Evolutionary conservation across 805 yeast genomes (phyloP), one percentile per base, ranked within the genome.

Genomic region (Alloascoidea africana): DNA sequence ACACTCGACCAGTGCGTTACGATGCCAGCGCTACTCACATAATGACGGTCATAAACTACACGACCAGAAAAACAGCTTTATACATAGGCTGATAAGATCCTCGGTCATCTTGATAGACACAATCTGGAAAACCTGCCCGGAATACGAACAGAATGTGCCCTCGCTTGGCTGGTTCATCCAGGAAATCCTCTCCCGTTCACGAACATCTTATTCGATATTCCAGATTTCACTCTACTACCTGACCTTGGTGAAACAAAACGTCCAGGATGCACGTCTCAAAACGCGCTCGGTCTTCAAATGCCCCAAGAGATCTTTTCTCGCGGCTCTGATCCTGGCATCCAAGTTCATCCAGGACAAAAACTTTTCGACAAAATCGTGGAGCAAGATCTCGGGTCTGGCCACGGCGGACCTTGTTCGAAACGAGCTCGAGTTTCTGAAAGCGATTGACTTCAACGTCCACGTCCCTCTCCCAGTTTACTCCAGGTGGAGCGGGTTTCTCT

Each of bases 281-380:
- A 32, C 27, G 39, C 46, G 16, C 37, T 18, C 35, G 17, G 38
- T 41, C 5, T 34, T 52, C 27, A 45, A 44, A 39, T 42, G 6
- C 38, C 45, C 33, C 35, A 36, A 80, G 46, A 70, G 80, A 43
- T 66, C 74, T 33, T 76, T 84, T 44, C 62, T 84, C 42, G 68
- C 76, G 2, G 68, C 82, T 49, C 53, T 84, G 38, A 79, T 83
- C 38, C 59, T 84, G 30, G 76, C 91, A 3, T 69, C 77, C 38
- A 84, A 84, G 51, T 81, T 74, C 53, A 62, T 68, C 42, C 84
- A 76, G 50, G 94, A 84, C 55, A 69, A 72, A 37, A 78, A 76
- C 50, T 81, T 70, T 54, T 63, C 80, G 18, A 65, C 79, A 46
- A 66, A 64, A 43, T 70, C 81, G 4, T 84, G 94, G 94, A 62